Percentiles rank a stretch among this genome's conserved stretches.
These are phyloP conservation scores for Lodderomyces margitis DNA, from an alignment of 1,139 yeast genomes.

Conservation along the genomic window DNA sequence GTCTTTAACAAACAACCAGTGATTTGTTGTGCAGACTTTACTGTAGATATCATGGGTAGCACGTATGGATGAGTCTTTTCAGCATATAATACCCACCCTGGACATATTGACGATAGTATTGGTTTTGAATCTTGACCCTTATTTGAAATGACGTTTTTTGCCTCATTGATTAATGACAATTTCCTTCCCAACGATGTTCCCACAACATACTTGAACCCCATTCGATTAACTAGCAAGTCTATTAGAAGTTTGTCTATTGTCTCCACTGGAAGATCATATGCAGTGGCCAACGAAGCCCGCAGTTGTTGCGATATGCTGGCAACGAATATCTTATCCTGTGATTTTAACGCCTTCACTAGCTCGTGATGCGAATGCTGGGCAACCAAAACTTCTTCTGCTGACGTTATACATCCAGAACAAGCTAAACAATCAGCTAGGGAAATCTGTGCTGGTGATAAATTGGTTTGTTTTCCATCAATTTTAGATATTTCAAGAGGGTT, in stretches of 20 bases:
- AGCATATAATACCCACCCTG: conserved; percentile 96
- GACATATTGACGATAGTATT: conserved; percentile 69
- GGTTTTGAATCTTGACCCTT: conserved; percentile 30
- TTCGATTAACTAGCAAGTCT: conserved; percentile 53
- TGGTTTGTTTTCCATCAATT: conserved; percentile 50
- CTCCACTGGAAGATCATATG: conserved; percentile 52
- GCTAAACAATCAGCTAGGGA: conserved; percentile 92
- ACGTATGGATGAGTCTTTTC: conserved; percentile 93
- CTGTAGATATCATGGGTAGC: conserved; percentile 56
- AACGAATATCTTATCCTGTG: conserved; percentile 48
- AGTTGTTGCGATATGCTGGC: conserved; percentile 86
- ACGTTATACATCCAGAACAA: conserved; percentile 95
- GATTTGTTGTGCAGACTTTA: conserved; percentile 90
- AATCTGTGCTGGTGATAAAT: conserved; percentile 79
- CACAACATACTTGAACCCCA: conserved; percentile 74
- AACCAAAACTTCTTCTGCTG: conserved; percentile 90
- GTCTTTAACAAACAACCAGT: conserved; percentile 76
- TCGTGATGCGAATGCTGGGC: conserved; percentile 89
- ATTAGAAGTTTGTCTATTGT: conserved; percentile 61
- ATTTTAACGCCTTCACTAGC: conserved; percentile 56
- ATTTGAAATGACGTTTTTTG: conserved; percentile 39
- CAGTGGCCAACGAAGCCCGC: conserved; percentile 76
- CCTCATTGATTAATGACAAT: conserved; percentile 61
- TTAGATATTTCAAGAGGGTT: conserved; percentile 65
- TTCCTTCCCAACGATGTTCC: conserved; percentile 85